These are phyloP conservation scores for Nannizzia gypsea DNA, from an alignment of 2,329 filamentous ascomycete genomes.

Conservation along the genomic window DNA sequence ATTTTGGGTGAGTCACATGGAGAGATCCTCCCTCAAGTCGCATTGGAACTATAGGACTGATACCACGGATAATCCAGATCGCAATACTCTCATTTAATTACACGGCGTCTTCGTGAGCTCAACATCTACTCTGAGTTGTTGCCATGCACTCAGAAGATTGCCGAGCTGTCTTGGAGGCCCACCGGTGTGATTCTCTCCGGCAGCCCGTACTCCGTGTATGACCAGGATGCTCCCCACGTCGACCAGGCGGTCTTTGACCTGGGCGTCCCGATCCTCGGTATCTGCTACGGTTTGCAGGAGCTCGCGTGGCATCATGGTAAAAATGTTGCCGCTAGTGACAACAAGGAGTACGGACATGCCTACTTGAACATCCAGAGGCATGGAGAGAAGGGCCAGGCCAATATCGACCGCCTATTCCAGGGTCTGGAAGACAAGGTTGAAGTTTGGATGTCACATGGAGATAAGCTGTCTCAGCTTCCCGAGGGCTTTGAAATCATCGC, in stretches of 20 bases:
- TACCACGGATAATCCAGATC: constrained; percentile 5
- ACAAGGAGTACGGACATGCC: constrained; percentile 61
- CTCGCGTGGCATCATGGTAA: constrained; percentile 58
- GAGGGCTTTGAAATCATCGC: constrained; percentile 62
- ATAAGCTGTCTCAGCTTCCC: constrained; percentile 69
- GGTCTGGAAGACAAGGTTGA: constrained; percentile 59
- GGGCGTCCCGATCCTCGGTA: constrained; percentile 48
- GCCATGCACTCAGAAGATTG: constrained; percentile 69
- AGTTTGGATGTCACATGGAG: constrained; percentile 79
- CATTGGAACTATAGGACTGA: background rate
- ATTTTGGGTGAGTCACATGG: constrained; percentile 11
- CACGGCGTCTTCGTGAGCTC: constrained; percentile 43
- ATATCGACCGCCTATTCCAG: constrained; percentile 64
- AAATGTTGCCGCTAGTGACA: constrained; percentile 56
- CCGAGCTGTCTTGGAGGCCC: constrained; percentile 65
- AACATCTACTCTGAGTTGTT: constrained; percentile 82
- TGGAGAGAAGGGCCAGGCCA: constrained; percentile 28
- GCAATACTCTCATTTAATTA: constrained; percentile 12
- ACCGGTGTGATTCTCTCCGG: constrained; percentile 72
- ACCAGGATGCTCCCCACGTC: constrained; percentile 62
- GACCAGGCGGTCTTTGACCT: constrained; percentile 73
- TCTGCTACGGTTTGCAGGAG: constrained; percentile 56
- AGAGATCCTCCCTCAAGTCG: background rate
- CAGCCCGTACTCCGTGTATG: constrained; percentile 69
- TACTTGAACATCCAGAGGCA: constrained; percentile 50